A percentile compares a stretch with the other conserved stretches of the same genome.
Conservation (phyloP, 768 basidiomycete genomes). For the Rhodotorula paludigena region DNA sequence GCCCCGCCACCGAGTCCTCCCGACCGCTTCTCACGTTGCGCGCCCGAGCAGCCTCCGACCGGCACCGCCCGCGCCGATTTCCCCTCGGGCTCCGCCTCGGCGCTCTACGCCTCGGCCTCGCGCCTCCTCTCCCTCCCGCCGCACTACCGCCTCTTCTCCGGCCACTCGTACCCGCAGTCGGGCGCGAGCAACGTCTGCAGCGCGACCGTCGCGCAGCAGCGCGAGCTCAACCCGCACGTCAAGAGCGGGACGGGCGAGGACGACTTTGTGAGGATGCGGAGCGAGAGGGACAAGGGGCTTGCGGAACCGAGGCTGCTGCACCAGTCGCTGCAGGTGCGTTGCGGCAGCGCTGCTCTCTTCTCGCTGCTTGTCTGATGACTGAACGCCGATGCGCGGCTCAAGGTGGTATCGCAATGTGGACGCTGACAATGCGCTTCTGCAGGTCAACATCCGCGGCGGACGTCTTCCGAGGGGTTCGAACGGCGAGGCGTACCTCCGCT, state of each 20-base stretch:
- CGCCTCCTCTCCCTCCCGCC: slow-evolving; percentile 40
- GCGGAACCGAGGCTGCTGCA: slow-evolving; percentile 41
- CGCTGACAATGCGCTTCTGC: background rate
- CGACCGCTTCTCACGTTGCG: background rate
- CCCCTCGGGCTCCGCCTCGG: slow-evolving; percentile 39
- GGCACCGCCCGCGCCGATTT: slow-evolving; percentile 45
- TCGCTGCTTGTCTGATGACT: no score
- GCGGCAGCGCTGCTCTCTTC: background rate
- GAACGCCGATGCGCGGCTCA: no score
- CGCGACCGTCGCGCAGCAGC: slow-evolving; percentile 41
- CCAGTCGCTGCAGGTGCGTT: slow-evolving; percentile 42
- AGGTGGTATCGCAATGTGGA: background rate
- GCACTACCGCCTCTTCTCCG: slow-evolving; percentile 40
- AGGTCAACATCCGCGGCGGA: slow-evolving; percentile 34
- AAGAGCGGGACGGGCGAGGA: slow-evolving; percentile 20
- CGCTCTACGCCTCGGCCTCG: slow-evolving; percentile 41
- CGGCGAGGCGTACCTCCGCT: slow-evolving; percentile 13
- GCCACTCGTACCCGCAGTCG: slow-evolving; percentile 41
- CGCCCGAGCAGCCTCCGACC: slow-evolving; percentile 36
- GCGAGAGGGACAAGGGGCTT: slow-evolving; percentile 38
- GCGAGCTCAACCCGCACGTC: slow-evolving; percentile 39
- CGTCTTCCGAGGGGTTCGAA: slow-evolving; percentile 1
- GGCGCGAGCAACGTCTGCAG: slow-evolving; percentile 36
- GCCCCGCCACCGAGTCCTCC: background rate
- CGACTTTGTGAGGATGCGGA: slow-evolving; percentile 40